Conservation (phyloP, 257 asterid genomes). For the Eustoma russellianum region DNA sequence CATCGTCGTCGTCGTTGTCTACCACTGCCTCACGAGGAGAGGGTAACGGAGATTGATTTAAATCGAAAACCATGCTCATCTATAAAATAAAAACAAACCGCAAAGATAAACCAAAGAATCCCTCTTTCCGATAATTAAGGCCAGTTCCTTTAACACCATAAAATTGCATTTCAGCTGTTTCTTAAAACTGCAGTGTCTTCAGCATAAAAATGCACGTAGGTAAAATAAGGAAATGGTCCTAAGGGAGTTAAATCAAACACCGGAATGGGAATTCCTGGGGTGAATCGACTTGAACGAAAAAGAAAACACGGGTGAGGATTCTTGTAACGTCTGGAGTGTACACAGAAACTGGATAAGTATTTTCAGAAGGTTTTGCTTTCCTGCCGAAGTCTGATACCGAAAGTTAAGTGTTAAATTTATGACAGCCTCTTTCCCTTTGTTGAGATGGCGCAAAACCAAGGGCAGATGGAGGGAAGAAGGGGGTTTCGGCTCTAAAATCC, state of each 20-base stretch:
- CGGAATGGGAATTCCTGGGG: background rate
- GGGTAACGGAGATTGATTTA: conserved; percentile 56
- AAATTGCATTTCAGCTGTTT: conserved; percentile 5
- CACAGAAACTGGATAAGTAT: background rate
- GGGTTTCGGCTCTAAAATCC: too few species aligned
- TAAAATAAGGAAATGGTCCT: background rate
- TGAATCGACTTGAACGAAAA: background rate
- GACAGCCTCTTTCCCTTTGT: too few species aligned
- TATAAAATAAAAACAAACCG: background rate
- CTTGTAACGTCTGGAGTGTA: conserved; percentile 2
- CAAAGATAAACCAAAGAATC: too few species aligned
- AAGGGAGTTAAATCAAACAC: too few species aligned
- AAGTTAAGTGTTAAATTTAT: background rate
- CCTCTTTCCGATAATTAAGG: background rate
- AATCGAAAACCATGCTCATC: conserved; percentile 57
- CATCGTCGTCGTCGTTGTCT: conserved; percentile 19
- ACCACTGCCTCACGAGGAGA: conserved; percentile 49
- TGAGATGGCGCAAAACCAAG: too few species aligned
- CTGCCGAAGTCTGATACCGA: conserved; percentile 7
- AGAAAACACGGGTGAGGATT: background rate
- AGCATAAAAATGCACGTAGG: background rate
- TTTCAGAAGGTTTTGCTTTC: background rate
- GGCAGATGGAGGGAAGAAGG: too few species aligned
- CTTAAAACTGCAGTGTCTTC: background rate
- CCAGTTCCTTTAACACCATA: background rate